Evolutionary conservation across 495 filamentous ascomycete genomes (phyloP).

Genomic region (Xylona heveae): DNA sequence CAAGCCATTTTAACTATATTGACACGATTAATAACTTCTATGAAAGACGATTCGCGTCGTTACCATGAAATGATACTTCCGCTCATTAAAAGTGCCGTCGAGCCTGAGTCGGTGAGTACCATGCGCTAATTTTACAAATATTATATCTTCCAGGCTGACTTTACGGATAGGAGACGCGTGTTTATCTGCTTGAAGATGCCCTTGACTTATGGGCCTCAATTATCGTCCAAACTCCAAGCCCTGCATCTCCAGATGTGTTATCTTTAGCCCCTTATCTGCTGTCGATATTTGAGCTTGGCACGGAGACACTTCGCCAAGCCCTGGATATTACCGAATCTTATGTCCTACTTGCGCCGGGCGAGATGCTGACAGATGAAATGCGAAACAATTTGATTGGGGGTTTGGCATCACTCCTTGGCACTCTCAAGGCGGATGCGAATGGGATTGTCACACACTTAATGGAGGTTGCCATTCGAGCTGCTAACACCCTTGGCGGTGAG

Average conservation of each 20-base stretch:
- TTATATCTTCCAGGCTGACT: no score
- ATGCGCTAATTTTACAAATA: neutral
- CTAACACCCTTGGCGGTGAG: conserved; percentile 43
- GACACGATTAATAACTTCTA: conserved; percentile 51
- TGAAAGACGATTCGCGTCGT: conserved; percentile 47
- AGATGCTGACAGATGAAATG: conserved; percentile 45
- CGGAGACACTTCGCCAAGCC: conserved; percentile 44
- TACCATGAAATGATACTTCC: conserved; percentile 60
- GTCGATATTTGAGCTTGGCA: conserved; percentile 47
- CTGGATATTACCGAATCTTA: conserved; percentile 61
- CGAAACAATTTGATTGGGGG: conserved; percentile 32
- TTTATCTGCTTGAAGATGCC: conserved; percentile 82
- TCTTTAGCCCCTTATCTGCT: conserved; percentile 45
- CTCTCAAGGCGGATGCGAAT: conserved; percentile 41
- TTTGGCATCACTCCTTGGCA: conserved; percentile 35
- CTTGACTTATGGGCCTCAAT: conserved; percentile 71
- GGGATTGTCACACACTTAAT: conserved; percentile 42
- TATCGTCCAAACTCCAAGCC: conserved; percentile 44
- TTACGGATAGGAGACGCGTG: conserved; percentile 34
- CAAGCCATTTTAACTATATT: conserved; percentile 75
- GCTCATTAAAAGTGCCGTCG: conserved; percentile 54
- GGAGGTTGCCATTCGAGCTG: conserved; percentile 48
- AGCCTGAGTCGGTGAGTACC: conserved; percentile 44
- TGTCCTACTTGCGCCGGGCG: conserved; percentile 52
- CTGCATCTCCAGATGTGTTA: conserved; percentile 42